Evolutionary conservation across 805 yeast species (phyloP), one percentile per base, ranked within the genome.

Genomic region (Clavispora phyllophila): DNA sequence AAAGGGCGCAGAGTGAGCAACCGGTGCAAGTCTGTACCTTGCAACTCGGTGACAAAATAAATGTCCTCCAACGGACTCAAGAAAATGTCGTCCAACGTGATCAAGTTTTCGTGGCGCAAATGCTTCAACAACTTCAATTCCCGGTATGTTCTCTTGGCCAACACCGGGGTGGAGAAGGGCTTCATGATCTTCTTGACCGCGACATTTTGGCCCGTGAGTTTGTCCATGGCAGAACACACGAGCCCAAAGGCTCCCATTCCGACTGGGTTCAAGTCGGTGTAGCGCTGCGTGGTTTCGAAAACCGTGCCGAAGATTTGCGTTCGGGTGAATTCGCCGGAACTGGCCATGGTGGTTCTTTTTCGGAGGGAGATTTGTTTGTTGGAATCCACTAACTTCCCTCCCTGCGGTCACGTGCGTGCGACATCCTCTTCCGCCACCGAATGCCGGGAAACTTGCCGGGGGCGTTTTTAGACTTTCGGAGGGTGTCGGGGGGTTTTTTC

Each of bases 161-260:
- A 73, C 24, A 93, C 96, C 6, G 96, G 83, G 1, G 98, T 91
- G 48, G 88, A 79, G 62, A 93, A 93, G 0, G 99, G 99, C 62
- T 89, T 91, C 96, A 91, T 87, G 55, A 93, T 91, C 70, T 93
- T 93, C 64, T 93, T 93, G 47, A 93, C 93, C 37, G 99, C 99
- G 28, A 93, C 99, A 53, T 84, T 87, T 63, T 90, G 96, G 42
- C 80, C 82, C 0, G 96, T 89, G 47, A 90, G 76, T 53, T 83
- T 87, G 65, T 93, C 99, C 43, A 83, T 79, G 1, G 99, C 99
- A 8, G 96, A 88, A 51, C 99, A 93, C 31, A 93, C 99, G 15
- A 93, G 75, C 5, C 99, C 99, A 62, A 93, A 93, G 7, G 99
- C 99, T 20, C 99, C 99, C 99, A 93, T 93, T 0, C 99, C 99